phyloP scores from a whole-genome alignment of 2,329 filamentous ascomycete genomes.

The Ophiocordyceps robertsii region DNA sequence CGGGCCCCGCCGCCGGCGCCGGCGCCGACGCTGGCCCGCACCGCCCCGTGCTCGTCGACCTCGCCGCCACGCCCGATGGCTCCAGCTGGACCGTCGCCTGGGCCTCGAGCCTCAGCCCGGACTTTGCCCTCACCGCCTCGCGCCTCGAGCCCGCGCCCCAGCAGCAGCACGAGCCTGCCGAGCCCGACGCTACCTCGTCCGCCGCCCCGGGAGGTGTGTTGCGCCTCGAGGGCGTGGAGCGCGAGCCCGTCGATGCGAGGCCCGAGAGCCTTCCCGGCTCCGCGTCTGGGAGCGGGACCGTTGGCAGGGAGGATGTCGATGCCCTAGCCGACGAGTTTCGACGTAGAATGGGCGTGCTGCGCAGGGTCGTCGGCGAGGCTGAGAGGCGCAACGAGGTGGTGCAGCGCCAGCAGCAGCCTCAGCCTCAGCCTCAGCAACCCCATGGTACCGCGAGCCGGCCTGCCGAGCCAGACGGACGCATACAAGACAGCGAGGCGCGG shows the following conservation, averaged over 20 bases:
- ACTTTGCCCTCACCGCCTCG: conserved; percentile 50
- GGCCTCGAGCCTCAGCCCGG: conserved; percentile 57
- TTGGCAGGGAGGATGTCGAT: conserved; percentile 32
- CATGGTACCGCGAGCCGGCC: background rate
- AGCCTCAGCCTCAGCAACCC: background rate
- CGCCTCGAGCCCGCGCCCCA: conserved; percentile 23
- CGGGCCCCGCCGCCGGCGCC: conserved; percentile 28
- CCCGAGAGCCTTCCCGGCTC: conserved; percentile 10
- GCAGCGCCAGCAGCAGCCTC: conserved; percentile 2
- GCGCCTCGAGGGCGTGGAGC: conserved; percentile 23
- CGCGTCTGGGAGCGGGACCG: conserved; percentile 11
- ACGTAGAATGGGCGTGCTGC: conserved; percentile 39
- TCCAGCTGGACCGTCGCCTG: conserved; percentile 43
- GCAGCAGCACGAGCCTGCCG: conserved; percentile 8
- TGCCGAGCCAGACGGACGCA: background rate
- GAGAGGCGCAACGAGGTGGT: conserved; percentile 26
- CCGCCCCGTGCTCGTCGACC: conserved; percentile 42
- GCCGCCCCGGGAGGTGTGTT: conserved; percentile 12
- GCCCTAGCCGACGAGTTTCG: conserved; percentile 43
- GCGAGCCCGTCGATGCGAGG: conserved; percentile 17
- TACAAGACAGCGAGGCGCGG: background rate
- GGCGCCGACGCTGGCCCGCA: conserved; percentile 13
- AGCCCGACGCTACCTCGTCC: conserved; percentile 19
- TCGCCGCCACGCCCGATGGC: conserved; percentile 27
- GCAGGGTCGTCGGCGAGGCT: conserved; percentile 38